Conservation (phyloP, 768 basidiomycete genomes). For the Lactarius sanguifluus region DNA sequence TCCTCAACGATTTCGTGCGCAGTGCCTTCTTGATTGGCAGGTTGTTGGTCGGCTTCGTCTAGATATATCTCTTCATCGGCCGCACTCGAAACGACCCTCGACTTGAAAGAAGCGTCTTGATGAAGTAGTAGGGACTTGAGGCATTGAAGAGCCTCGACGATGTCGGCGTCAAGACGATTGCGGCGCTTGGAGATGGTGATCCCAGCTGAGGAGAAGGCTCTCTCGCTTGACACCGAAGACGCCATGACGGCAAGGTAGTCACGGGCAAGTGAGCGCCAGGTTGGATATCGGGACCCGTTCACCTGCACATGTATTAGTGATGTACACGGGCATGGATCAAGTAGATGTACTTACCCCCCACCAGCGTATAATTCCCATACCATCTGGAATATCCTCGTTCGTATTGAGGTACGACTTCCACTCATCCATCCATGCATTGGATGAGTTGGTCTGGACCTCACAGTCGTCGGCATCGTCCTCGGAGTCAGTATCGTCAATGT, state of each 20-base stretch:
- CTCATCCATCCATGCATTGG: not conserved
- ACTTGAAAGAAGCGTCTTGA: too few species aligned
- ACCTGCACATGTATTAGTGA: not conserved
- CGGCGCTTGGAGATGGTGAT: not conserved
- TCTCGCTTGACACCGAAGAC: not conserved
- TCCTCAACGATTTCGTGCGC: too few species aligned
- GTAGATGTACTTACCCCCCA: not conserved
- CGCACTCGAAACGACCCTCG: too few species aligned
- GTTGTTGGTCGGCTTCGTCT: too few species aligned
- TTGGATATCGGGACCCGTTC: not conserved
- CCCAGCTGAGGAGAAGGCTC: not conserved
- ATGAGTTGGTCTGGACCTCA: too few species aligned
- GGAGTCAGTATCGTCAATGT: not conserved
- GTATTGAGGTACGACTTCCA: not conserved
- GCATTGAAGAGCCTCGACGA: too few species aligned
- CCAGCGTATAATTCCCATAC: not conserved
- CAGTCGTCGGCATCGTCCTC: not conserved
- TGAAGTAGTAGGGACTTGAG: too few species aligned
- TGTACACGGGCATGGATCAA: too few species aligned
- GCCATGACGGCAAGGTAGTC: not conserved
- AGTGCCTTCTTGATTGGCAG: too few species aligned
- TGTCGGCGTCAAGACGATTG: not conserved
- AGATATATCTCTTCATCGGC: too few species aligned
- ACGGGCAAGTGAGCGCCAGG: not conserved
- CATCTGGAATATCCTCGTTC: not conserved